Evolutionary conservation across 164 flowering plant species (phyloP), one percentile per base, ranked within the genome.

Genomic region (grape (Vitis vinifera)): DNA sequence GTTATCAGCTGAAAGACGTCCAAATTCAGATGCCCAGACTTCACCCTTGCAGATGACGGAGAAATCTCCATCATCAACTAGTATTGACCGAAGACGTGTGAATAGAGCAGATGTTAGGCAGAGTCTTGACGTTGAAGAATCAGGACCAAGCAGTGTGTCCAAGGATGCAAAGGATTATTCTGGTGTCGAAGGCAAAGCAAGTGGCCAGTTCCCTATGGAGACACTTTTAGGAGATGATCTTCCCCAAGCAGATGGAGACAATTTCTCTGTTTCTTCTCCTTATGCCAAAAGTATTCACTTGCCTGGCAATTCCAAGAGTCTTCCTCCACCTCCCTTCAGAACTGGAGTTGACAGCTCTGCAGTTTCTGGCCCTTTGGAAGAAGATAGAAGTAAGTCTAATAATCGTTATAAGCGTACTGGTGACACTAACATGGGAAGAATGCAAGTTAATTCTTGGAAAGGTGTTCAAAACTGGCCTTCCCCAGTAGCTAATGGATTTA

Each of bases 391-490:
- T 30, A 86, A 74, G 71, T 71, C 76, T 12, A 77, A 57, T 70
- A 81, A 75, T 66, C 88, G 88, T 58, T 79, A 78, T 55, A 85
- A 81, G 79, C 84, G 91, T 71, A 64, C 55, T 71, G 83, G 68
- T 71, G 92, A 86, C 71, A 74, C 83, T 19, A 80, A 71, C 68
- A 62, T 78, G 62, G 86, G 79, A 62, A 85, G 88, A 73, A 73
- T 73, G 48, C 89, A 71, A 68, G 85, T 84, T 69, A 85, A 79
- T 77, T 48, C 83, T 55, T 90, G 91, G 91, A 88, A 76, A 78
- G 89, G 88, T 63, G 68, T 77, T 30, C 85, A 88, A 23, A 84
- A 63, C 73, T 88, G 94, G 94, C 80, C 84, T 51, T 74, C 88
- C 62, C 88, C 91, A 5, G 60, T 85, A 66, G 51, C 87, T 48